Evolutionary conservation across 2,329 filamentous ascomycete genomes (phyloP), one percentile per base, ranked within the genome.

Genomic region (Knoxdaviesia proteae): DNA sequence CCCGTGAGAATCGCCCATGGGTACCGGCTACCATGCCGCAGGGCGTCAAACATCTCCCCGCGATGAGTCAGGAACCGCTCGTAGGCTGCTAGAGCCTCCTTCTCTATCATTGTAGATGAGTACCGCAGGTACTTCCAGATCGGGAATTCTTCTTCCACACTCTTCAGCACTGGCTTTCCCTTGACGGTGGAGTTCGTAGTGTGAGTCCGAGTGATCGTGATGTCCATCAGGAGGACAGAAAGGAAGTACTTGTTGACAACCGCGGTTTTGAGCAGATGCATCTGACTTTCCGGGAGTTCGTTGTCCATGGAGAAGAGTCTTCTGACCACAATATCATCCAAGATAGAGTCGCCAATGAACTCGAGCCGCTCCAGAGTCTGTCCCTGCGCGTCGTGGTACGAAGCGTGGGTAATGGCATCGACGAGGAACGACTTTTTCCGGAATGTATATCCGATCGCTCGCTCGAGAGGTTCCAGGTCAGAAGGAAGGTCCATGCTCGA

Each of bases 261-360:
- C 0, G 82, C 78, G 1, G 80, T 76, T 45, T 82, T 78, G 44
- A 88, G 62, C 3, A 75, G 61, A 50, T 93, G 84, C 73, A 96
- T 83, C n/a, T 70, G 60, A 3, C 65, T 53, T 40, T 70, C 62
- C 0, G 58, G 44, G 0, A 74, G 53, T 3, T 66, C 59, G 0
- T 61, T 59, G 2, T 54, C 49, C 8, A 56, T 49, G 3, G 54
- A 52, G 55, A 72, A 80, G 5, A 88, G 59, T n/a, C 60, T 64
- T 0, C 61, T 63, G 6, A 83, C 74, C 40, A 94, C 63, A 44
- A 94, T 63, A 50, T 76, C 70, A 57, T 96, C 88, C 0, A 96
- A 71, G 3, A 94, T 64, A 0, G 84, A 73, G 50, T 96, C 88
- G 1, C 88, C 88, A 0, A 94, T 62, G 51, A 90, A 94, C 53